phyloP scores from a whole-genome alignment of 805 yeast genomes.

The Schwanniomyces sp. region DNA sequence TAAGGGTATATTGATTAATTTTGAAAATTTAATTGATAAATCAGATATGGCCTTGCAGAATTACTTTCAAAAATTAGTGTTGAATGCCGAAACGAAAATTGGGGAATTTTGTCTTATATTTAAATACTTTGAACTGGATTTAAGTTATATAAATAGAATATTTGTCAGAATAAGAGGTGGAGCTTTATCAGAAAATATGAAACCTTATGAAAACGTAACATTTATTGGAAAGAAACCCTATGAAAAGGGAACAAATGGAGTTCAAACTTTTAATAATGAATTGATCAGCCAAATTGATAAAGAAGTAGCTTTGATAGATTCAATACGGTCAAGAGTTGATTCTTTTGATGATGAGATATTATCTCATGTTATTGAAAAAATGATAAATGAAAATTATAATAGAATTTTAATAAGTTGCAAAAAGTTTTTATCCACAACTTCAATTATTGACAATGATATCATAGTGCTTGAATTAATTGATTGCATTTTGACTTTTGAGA shows the following conservation, averaged over 20 bases:
- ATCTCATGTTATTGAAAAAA: slow-evolving; percentile 29
- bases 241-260: slow-evolving; percentile 62
- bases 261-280: slow-evolving; percentile 53
- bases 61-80: slow-evolving; percentile 43
- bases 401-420: slow-evolving; percentile 13
- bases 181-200: slow-evolving; percentile 43
- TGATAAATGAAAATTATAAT: slow-evolving; percentile 10
- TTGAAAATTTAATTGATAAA: slow-evolving; percentile 53
- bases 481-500: slow-evolving; percentile 23
- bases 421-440: slow-evolving; percentile 10
- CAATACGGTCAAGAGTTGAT: slow-evolving; percentile 24
- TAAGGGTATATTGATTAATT: slow-evolving; percentile 63
- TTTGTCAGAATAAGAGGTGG: slow-evolving; percentile 21
- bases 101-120: slow-evolving; percentile 42
- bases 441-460: slow-evolving; percentile 23
- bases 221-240: slow-evolving; percentile 46
- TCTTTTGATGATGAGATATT: slow-evolving; percentile 40
- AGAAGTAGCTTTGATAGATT: slow-evolving; percentile 48
- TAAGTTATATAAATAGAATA: slow-evolving; percentile 13
- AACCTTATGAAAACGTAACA: slow-evolving; percentile 46
- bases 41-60: slow-evolving; percentile 56
- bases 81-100: slow-evolving; percentile 36
- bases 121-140: slow-evolving; percentile 39
- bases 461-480: slow-evolving; percentile 48
- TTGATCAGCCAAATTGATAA: slow-evolving; percentile 48